Base-by-base conservation (phyloP, 2,329 filamentous ascomycete species). In the Dactylellina sp. region DNA sequence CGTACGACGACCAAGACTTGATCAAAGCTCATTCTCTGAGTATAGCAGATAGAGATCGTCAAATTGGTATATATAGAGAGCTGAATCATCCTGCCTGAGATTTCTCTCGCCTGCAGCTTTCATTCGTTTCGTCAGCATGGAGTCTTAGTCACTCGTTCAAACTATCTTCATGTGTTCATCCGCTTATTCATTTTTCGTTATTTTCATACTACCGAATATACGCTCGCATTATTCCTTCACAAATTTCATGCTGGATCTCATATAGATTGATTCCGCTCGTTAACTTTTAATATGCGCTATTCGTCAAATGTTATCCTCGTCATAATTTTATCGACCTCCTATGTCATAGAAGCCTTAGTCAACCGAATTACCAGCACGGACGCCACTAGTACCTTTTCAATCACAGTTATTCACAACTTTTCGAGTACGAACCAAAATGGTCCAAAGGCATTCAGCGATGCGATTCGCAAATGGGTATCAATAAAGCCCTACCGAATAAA, bases 401-500 rank as follows among this genome's bases (percentile, higher is more conserved):
- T 71, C 9, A 57, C 66, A 18, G 44, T 71, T 14, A 46, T 32
- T 0, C 66, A 63, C 14, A 57, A 59, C n/a, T 32, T 44, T 16
- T 32, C 35, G 12, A 11, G 11, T 5, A 39, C 49, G 16, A 71
- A 71, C 24, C 49, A 57, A 3, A 71, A 71, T 22, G 66, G 57
- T 6, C 66, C 66, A 5, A 14, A 50, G 12, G 60, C 59, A 4
- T 71, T 50, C 11, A 44, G 57, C 12, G 52, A 63, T 12, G 66
- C 66, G 16, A 46, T 71, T 16, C 20, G 6, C 18, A 71, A 63
- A 22, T 71, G 66, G 57, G 59, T 11, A 25, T 71, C 16, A 20
- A 57, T 12, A 71, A 71, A 24, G 66, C 56, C 35, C 35, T 71
- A 7, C 66, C 66, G 12, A 46, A n/a, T 11, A 50, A 50, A 12